Percentiles rank a stretch among this genome's conserved stretches.
These are phyloP conservation scores for Boechera stricta DNA, from an alignment of 345 rosid genomes.

Conservation along the genomic window DNA sequence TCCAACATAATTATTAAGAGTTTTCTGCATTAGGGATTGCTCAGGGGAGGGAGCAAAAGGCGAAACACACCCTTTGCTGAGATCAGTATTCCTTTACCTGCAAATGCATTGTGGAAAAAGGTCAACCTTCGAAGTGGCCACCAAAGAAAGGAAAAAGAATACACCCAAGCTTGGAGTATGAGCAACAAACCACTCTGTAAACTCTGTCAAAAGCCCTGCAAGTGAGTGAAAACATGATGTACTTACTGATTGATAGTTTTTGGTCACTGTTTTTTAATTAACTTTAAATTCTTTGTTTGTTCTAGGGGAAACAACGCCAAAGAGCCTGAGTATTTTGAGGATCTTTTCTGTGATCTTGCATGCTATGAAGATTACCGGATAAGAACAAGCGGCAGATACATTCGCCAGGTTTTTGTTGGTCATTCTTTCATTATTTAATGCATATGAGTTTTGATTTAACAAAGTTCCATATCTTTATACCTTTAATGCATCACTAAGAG, in stretches of 20 bases:
- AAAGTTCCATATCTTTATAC: conserved; percentile 9
- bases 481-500: conserved; percentile 24
- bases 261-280: not conserved
- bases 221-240: conserved; percentile 51
- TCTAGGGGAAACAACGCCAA: conserved; percentile 75
- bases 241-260: not conserved
- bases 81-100: conserved; percentile 75
- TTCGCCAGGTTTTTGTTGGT: conserved; percentile 69
- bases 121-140: conserved; percentile 58
- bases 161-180: conserved; percentile 80
- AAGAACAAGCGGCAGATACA: conserved; percentile 76
- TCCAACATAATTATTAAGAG: conserved; percentile 22
- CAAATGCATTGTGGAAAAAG: conserved; percentile 76
- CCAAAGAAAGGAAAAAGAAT: conserved; percentile 72
- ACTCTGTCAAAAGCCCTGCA: conserved; percentile 86
- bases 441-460: not conserved
- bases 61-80: conserved; percentile 73
- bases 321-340: conserved; percentile 92
- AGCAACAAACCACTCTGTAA: conserved; percentile 88
- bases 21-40: conserved; percentile 68
- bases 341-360: conserved; percentile 80
- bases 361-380: conserved; percentile 90
- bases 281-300: conserved; percentile 20
- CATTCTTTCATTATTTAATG: conserved; percentile 25
- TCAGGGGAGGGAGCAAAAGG: conserved; percentile 86